Conservation (phyloP, 2,329 filamentous ascomycete species). For the Nemania sp. region DNA sequence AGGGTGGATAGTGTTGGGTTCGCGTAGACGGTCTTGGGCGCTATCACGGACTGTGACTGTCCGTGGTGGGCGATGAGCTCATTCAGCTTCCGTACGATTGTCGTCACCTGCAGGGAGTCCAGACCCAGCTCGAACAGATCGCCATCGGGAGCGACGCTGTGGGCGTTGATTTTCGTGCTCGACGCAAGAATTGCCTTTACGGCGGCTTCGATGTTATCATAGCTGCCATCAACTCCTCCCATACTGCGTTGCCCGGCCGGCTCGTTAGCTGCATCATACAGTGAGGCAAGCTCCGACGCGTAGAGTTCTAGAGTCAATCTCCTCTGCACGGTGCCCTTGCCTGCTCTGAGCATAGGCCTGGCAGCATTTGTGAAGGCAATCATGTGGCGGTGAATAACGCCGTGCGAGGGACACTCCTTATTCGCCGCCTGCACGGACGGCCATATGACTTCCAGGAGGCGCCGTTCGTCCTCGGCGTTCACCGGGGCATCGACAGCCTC, state of each 20-base stretch:
- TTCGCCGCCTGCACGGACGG: slow-evolving; percentile 26
- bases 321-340: slow-evolving; percentile 46
- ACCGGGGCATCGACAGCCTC: slow-evolving; percentile 25
- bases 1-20: slow-evolving; percentile 27
- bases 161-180: slow-evolving; percentile 21
- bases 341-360: slow-evolving; percentile 42
- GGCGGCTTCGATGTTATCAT: neutral
- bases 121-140: slow-evolving; percentile 32
- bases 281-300: slow-evolving; percentile 38
- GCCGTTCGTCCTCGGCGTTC: slow-evolving; percentile 8
- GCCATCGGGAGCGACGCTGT: slow-evolving; percentile 5
- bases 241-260: neutral
- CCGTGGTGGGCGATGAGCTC: slow-evolving; percentile 9
- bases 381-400: slow-evolving; percentile 28
- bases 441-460: slow-evolving; percentile 29
- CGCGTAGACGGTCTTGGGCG: slow-evolving; percentile 19
- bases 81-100: slow-evolving; percentile 22
- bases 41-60: slow-evolving; percentile 11
- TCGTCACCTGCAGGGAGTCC: slow-evolving; percentile 30
- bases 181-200: slow-evolving; percentile 23
- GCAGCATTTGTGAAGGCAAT: slow-evolving; percentile 39
- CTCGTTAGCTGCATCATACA: slow-evolving; percentile 35
- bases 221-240: neutral
- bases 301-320: slow-evolving; percentile 38
- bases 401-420: slow-evolving; percentile 25